A percentile compares a stretch with the other conserved stretches of the same genome.
These are phyloP conservation scores for Pseudogymnoascus sp. DNA, from an alignment of 2,329 filamentous ascomycete genomes.

Conservation along the genomic window DNA sequence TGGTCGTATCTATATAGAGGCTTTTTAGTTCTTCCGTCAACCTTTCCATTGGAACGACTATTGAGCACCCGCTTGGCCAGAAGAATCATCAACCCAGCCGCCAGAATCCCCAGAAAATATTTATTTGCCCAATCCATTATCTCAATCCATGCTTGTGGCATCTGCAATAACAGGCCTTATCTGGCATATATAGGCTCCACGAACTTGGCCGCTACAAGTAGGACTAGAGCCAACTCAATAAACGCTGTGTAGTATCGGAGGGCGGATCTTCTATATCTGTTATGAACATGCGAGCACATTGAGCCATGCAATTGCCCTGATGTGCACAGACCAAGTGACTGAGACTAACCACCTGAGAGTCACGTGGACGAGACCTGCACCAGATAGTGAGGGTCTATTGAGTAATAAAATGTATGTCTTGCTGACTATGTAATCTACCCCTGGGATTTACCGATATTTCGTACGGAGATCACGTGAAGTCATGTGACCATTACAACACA, in stretches of 20 bases:
- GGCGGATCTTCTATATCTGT: background rate
- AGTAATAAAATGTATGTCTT: too few relatives aligned
- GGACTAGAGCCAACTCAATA: background rate
- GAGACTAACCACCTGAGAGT: background rate
- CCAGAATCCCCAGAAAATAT: slow-evolving; percentile 4
- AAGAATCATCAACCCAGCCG: slow-evolving; percentile 7
- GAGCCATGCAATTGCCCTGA: background rate
- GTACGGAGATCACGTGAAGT: too few relatives aligned
- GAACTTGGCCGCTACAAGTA: background rate
- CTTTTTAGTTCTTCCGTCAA: background rate
- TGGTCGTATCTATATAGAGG: slow-evolving; percentile 14
- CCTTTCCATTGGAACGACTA: slow-evolving; percentile 5
- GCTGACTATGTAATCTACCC: too few relatives aligned
- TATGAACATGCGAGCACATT: background rate
- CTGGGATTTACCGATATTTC: too few relatives aligned
- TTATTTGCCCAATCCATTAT: slow-evolving; percentile 8
- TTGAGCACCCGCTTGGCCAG: background rate
- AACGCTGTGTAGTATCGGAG: background rate
- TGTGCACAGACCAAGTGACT: background rate
- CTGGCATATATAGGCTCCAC: background rate
- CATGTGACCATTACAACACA: too few relatives aligned
- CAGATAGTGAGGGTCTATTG: background rate
- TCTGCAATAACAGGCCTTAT: background rate
- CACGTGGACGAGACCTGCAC: background rate
- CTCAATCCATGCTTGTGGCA: background rate